Percentiles rank a stretch among this genome's conserved stretches.
phyloP scores from a whole-genome alignment of 768 basidiomycete genomes.

The Tricholoma sp. region DNA sequence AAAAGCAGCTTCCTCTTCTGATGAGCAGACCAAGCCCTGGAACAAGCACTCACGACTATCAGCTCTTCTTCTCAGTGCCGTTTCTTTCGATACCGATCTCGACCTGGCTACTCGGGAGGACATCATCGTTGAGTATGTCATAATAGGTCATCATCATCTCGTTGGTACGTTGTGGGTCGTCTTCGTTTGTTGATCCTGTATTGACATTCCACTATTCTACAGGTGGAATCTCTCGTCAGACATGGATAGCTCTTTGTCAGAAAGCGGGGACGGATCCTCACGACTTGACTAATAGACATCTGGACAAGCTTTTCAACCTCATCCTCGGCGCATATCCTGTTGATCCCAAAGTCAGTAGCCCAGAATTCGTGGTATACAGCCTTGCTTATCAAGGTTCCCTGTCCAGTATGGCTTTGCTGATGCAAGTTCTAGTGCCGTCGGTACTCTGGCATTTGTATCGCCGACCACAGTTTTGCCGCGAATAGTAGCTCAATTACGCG shows the following conservation, averaged over 20 bases:
- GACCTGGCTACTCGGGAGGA: slow-evolving; percentile 37
- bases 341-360: slow-evolving; percentile 40
- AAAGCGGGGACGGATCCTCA: slow-evolving; percentile 63
- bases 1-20: slow-evolving; percentile 19
- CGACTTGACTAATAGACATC: slow-evolving; percentile 45
- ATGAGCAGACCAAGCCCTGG: slow-evolving; percentile 30
- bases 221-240: slow-evolving; percentile 51
- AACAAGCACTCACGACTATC: slow-evolving; percentile 52
- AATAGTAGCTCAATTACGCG: slow-evolving; percentile 59
- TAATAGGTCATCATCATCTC: slow-evolving; percentile 70
- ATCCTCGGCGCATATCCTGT: slow-evolving; percentile 43
- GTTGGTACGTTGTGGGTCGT: slow-evolving; percentile 41
- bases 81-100: slow-evolving; percentile 39
- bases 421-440: slow-evolving; percentile 70
- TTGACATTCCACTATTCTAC: not conserved
- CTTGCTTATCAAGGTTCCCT: not conserved
- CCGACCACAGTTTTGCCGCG: slow-evolving; percentile 64
- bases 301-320: slow-evolving; percentile 44
- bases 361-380: not conserved
- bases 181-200: not conserved
- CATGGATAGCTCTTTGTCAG: slow-evolving; percentile 84
- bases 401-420: slow-evolving; percentile 45
- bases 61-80: slow-evolving; percentile 47
- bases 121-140: slow-evolving; percentile 48
- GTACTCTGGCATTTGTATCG: slow-evolving; percentile 77